A percentile compares a stretch with the other conserved stretches of the same genome.
Evolutionary conservation across 1,139 yeast genomes (phyloP).

Genomic region (Williopsis jadinii): DNA sequence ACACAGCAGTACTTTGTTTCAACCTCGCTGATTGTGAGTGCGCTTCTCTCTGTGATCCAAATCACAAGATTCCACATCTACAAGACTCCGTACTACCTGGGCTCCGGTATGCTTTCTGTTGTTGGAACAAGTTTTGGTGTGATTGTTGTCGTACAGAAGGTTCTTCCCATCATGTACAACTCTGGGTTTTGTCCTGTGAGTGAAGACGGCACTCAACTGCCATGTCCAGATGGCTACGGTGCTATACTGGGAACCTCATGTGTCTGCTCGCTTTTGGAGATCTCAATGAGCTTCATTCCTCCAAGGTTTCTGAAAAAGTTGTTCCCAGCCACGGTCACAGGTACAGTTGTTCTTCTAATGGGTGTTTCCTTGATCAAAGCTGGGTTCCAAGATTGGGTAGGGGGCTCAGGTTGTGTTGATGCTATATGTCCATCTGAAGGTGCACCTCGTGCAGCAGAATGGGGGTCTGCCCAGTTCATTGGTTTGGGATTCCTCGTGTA

Average conservation of each 20-base stretch:
- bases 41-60: conserved; percentile 65
- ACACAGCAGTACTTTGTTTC: conserved; percentile 67
- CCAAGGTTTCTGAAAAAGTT: conserved; percentile 59
- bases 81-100: conserved; percentile 66
- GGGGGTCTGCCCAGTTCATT: conserved; percentile 83
- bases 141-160: conserved; percentile 68
- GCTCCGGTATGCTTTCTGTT: conserved; percentile 82
- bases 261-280: conserved; percentile 67
- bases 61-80: conserved; percentile 73
- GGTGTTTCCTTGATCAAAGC: conserved; percentile 61
- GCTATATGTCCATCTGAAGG: conserved; percentile 37
- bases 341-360: conserved; percentile 82
- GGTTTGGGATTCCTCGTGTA: conserved; percentile 85
- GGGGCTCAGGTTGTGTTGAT: conserved; percentile 67
- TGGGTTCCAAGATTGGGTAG: conserved; percentile 84
- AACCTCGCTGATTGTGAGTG: conserved; percentile 68
- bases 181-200: conserved; percentile 57
- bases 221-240: conserved; percentile 91
- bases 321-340: conserved; percentile 87
- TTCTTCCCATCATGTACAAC: conserved; percentile 72
- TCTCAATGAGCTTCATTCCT: conserved; percentile 67
- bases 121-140: conserved; percentile 90
- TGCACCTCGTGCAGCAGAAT: conserved; percentile 51
- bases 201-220: conserved; percentile 54
- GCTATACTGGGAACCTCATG: conserved; percentile 69